Evolutionary conservation across 306 rosid genomes (phyloP).

Genomic region (Rosa chinensis): DNA sequence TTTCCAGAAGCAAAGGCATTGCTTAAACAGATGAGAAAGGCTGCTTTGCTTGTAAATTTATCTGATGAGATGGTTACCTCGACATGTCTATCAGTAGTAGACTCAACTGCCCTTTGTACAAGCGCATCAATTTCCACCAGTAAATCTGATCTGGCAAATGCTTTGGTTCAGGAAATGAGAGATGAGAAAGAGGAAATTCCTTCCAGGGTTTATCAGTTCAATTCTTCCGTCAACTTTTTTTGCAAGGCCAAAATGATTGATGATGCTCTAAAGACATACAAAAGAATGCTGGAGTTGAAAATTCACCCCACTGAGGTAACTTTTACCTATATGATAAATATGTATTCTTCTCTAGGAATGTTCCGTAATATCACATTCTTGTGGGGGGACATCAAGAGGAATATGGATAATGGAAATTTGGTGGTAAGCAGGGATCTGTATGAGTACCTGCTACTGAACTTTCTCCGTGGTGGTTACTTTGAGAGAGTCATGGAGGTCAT

Average conservation of each 20-base stretch:
- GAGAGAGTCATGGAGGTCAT: conserved; percentile 90
- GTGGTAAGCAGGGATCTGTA: conserved; percentile 54
- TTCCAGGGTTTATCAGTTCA: conserved; percentile 51
- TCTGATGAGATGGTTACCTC: conserved; percentile 42
- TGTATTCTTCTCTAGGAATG: conserved; percentile 72
- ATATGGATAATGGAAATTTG: conserved; percentile 39
- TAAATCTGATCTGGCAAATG: conserved; percentile 39
- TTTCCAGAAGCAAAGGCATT: conserved; percentile 67
- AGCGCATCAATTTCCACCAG: conserved; percentile 21
- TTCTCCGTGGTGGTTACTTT: conserved; percentile 83
- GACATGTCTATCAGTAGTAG: conserved; percentile 15
- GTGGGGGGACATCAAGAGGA: conserved; percentile 94
- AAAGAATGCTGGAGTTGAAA: conserved; percentile 60
- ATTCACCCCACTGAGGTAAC: conserved; percentile 61
- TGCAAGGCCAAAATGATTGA: conserved; percentile 84
- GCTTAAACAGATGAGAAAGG: conserved; percentile 61
- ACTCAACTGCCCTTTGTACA: not conserved
- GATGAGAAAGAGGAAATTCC: conserved; percentile 32
- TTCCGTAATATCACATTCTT: conserved; percentile 62
- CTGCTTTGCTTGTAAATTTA: conserved; percentile 22
- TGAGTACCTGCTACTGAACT: conserved; percentile 65
- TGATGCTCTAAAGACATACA: conserved; percentile 68
- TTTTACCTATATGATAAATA: conserved; percentile 45
- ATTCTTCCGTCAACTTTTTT: conserved; percentile 73
- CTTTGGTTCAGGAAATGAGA: conserved; percentile 50